phyloP scores from a whole-genome alignment of 1,284 basidiomycete species.

The Ceratorhiza oryzae-sativae region DNA sequence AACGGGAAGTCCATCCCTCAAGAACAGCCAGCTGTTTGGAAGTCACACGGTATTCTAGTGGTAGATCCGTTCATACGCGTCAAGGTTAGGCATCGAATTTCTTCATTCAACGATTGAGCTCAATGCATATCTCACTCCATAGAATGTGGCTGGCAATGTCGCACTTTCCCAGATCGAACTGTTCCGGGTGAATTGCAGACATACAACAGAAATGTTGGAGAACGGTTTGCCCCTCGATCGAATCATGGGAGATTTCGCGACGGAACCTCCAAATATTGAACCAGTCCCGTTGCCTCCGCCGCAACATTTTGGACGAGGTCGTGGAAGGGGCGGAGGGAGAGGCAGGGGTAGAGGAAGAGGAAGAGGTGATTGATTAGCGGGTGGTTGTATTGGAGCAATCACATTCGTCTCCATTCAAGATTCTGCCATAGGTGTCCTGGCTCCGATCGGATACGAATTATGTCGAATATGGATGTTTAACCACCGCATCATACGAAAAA shows the following conservation, averaged over 20 bases:
- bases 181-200: constrained; percentile 33
- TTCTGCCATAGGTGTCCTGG: no score
- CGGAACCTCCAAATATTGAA: constrained; percentile 2
- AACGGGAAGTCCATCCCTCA: not conserved
- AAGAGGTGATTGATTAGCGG: constrained; percentile 7
- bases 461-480: no score
- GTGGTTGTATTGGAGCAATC: no score
- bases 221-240: constrained; percentile 26
- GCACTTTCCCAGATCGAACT: constrained; percentile 28
- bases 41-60: constrained; percentile 50
- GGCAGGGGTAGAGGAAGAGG: constrained; percentile 27
- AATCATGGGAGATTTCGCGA: constrained; percentile 33
- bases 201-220: constrained; percentile 21
- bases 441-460: no score
- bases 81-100: constrained; percentile 53
- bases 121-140: not conserved
- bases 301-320: not conserved
- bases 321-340: constrained; percentile 23
- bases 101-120: not conserved
- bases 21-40: constrained; percentile 44
- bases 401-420: no score
- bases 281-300: not conserved
- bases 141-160: constrained; percentile 37
- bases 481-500: no score
- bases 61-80: constrained; percentile 59